Evolutionary conservation across 2,329 filamentous ascomycete species (phyloP), one percentile per base, ranked within the genome.

Genomic region (Biscogniauxia marginata): DNA sequence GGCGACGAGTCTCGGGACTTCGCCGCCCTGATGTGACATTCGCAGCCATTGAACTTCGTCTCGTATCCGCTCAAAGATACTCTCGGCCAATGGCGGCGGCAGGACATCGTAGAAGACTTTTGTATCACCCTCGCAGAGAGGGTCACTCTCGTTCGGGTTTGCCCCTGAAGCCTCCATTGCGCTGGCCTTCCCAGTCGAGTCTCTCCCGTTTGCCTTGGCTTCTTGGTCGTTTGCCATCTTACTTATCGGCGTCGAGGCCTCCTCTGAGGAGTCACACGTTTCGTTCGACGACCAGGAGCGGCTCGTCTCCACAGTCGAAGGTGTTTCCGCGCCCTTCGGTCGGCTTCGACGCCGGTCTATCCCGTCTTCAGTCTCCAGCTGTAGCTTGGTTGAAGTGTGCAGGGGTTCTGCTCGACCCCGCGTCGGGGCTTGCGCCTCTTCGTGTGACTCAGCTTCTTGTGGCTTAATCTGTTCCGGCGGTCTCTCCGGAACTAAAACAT

Each of bases 11-110:
- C 95, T 86, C 46, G 95, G 95, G 0, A 98, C 95, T 65, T 95
- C 89, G 22, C 95, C 93, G 30, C 91, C 90, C 62, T 93, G 88
- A 65, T 98, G 95, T 46, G 87, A 88, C 95, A 99, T 98, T 62
- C 84, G 88, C 69, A 93, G 88, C 92, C 93, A 99, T 63, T 82
- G 77, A 0, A 97, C 86, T 70, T 98, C 93, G 13, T 82, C 75
- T 52, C 85, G 84, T 16, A 96, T 77, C 43, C 80, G 81, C 19
- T 86, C 79, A 70, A 96, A 97, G 5, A 88, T 81, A 16, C 79
- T 77, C 1, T 83, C 74, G 4, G 79, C 78, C 1, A 89, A 66
- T 6, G 76, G 68, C 0, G 73, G 68, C 1, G 89, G 79, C 1
- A 97, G 80, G 25, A 96, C 74, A 60, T 92, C 77, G 59, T 86